Percentiles rank a stretch among this genome's conserved stretches.
Evolutionary conservation across 164 flowering plant species (phyloP).

Genomic region (Vitis rupestris): DNA sequence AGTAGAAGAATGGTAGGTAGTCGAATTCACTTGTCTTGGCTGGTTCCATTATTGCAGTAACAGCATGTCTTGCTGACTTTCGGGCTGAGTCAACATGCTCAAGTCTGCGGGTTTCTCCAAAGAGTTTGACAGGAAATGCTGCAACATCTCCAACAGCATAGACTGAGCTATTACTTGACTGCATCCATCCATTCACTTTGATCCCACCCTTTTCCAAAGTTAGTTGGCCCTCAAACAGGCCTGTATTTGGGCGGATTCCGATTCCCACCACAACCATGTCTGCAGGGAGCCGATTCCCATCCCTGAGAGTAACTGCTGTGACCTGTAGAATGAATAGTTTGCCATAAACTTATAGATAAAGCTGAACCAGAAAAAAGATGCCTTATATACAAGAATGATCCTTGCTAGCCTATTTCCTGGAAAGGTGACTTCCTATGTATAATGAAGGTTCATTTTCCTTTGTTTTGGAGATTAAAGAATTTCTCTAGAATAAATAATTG

Average conservation of each 20-base stretch:
- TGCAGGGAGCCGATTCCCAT: slow-evolving; percentile 70
- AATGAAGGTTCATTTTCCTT: too few relatives aligned
- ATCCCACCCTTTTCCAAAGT: slow-evolving; percentile 93
- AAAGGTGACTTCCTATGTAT: too few relatives aligned
- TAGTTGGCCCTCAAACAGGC: slow-evolving; percentile 87
- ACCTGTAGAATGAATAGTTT: slow-evolving; percentile 44
- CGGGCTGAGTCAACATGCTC: slow-evolving; percentile 95
- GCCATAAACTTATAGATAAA: background rate
- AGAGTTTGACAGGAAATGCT: slow-evolving; percentile 77
- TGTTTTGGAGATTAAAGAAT: too few relatives aligned
- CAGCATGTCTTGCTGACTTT: slow-evolving; percentile 81
- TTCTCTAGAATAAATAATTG: too few relatives aligned
- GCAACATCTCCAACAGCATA: slow-evolving; percentile 99
- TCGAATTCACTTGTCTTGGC: slow-evolving; percentile 65
- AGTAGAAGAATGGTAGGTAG: slow-evolving; percentile 94
- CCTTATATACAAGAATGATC: background rate
- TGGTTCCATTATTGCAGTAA: slow-evolving; percentile 76
- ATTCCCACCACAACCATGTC: slow-evolving; percentile 96
- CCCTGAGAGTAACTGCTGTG: slow-evolving; percentile 72
- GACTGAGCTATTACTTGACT: slow-evolving; percentile 82
- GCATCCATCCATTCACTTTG: slow-evolving; percentile 80
- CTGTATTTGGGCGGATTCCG: slow-evolving; percentile 93
- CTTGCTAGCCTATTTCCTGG: background rate
- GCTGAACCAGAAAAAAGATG: background rate
- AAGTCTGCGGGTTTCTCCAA: slow-evolving; percentile 81